Conservation (phyloP, 441 rosid genomes). For the Populus trichocarpa region DNA sequence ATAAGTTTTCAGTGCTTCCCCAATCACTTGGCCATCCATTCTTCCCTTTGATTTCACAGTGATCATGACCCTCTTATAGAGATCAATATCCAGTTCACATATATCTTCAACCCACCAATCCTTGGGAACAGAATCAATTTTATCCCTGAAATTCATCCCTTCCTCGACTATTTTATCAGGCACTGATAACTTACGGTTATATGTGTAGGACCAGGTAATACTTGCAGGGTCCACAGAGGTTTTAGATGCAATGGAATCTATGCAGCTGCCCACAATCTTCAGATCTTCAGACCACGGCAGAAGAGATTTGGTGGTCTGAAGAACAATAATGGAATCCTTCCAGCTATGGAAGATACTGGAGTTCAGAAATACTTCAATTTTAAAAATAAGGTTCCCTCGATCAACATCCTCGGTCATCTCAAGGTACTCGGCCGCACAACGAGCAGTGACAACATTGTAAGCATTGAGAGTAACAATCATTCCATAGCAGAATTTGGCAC, state of each 20-base stretch:
- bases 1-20: constrained; percentile 77
- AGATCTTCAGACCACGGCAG: constrained; percentile 88
- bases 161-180: constrained; percentile 51
- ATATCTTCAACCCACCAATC: constrained; percentile 99
- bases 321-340: constrained; percentile 95
- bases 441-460: constrained; percentile 76
- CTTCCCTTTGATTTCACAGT: constrained; percentile 77
- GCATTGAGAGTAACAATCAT: constrained; percentile 88
- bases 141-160: constrained; percentile 36
- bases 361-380: constrained; percentile 85
- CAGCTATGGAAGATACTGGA: constrained; percentile 87
- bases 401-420: constrained; percentile 92
- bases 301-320: constrained; percentile 77
- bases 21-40: constrained; percentile 64
- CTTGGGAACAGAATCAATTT: constrained; percentile 59
- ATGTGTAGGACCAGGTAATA: constrained; percentile 87
- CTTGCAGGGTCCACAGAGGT: constrained; percentile 69
- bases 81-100: constrained; percentile 77
- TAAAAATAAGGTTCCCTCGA: constrained; percentile 75
- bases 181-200: constrained; percentile 63
- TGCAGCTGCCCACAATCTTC: constrained; percentile 78
- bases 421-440: constrained; percentile 94
- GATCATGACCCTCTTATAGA: constrained; percentile 67
- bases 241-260: constrained; percentile 86
- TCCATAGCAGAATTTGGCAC: constrained; percentile 97